Evolutionary conservation across 257 asterid species (phyloP).

Genomic region (Forsythia viridissima): DNA sequence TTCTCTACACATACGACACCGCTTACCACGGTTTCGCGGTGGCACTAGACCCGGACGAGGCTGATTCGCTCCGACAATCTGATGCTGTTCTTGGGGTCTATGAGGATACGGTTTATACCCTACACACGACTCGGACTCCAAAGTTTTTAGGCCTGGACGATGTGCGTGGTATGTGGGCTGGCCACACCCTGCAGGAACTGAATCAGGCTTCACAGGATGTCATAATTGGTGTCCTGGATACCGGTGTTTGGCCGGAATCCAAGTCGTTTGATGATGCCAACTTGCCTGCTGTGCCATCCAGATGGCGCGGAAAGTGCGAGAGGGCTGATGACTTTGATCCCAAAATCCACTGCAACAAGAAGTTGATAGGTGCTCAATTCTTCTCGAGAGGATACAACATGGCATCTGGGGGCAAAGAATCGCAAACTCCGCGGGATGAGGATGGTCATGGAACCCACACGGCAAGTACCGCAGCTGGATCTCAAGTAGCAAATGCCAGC

Average conservation of each 20-base stretch:
- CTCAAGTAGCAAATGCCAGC: slow-evolving; percentile 39
- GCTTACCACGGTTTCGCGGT: slow-evolving; percentile 52
- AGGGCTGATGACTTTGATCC: slow-evolving; percentile 39
- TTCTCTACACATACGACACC: slow-evolving; percentile 37
- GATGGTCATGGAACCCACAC: slow-evolving; percentile 61
- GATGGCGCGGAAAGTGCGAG: slow-evolving; percentile 48
- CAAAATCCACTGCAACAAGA: slow-evolving; percentile 40
- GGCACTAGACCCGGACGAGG: slow-evolving; percentile 32
- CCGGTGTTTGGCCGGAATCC: slow-evolving; percentile 63
- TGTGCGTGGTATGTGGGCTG: slow-evolving; percentile 30
- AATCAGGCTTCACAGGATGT: slow-evolving; percentile 45
- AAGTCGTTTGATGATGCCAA: slow-evolving; percentile 40
- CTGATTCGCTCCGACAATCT: slow-evolving; percentile 39
- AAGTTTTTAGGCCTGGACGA: slow-evolving; percentile 41
- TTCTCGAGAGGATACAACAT: slow-evolving; percentile 43
- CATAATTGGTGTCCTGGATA: slow-evolving; percentile 44
- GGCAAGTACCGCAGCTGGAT: slow-evolving; percentile 49
- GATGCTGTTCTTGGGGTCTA: slow-evolving; percentile 45
- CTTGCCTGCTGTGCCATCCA: slow-evolving; percentile 36
- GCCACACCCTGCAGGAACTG: slow-evolving; percentile 27
- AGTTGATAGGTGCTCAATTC: slow-evolving; percentile 42
- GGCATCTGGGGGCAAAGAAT: slow-evolving; percentile 31
- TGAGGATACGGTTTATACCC: slow-evolving; percentile 41
- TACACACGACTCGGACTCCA: slow-evolving; percentile 49
- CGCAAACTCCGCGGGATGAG: slow-evolving; percentile 41